Evolutionary conservation across 371 early-diverging fungal species (phyloP), one percentile per base, ranked within the genome.

Genomic region (Dinochytrium kinnereticum): DNA sequence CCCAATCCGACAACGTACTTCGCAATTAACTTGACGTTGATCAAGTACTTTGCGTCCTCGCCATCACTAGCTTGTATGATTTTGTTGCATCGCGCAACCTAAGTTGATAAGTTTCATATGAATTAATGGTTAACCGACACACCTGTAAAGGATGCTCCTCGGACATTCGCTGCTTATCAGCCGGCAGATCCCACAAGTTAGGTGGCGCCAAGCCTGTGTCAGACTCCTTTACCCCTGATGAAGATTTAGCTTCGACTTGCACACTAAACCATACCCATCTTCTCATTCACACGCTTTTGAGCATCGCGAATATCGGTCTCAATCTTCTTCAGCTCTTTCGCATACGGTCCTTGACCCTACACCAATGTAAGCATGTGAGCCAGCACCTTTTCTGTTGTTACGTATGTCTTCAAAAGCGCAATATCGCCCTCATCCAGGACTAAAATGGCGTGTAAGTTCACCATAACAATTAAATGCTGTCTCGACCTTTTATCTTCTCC

Each of bases 181-280:
- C 98, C 64, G 96, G 94, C 44, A 99, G 91, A 87, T 99, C 99
- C 99, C 99, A 99, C 70, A 95, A 84, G 80, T 94, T 94, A 39
- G 99, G 99, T 51, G 99, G 98, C 1, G 99, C 99, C 53, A 99
- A 89, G 68, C 99, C 99, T 64, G 99, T 99, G 82, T 99, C 99
- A 30, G 96, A 94, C 87, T 99, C 99, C 88, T 97, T 98, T 59
- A 99, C 97, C 71, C 98, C 94, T 91, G 71, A 64, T 31, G 38
- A 17, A 30, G 30, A 17, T 13, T 59, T 24, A 38, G 24, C 5
- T 26, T 67, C 68, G 24, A 34, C 26, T 24, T 31, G 19, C 66
- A 19, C 34, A 19, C 81, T 19, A 19, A 30, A 17, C 17, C 78
- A 67, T 82, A 87, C 93, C 98, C 86, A 99, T 95, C 89, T 95